These are phyloP conservation scores for Calonectria honghensis DNA, from an alignment of 2,329 filamentous ascomycete species.

Conservation along the genomic window DNA sequence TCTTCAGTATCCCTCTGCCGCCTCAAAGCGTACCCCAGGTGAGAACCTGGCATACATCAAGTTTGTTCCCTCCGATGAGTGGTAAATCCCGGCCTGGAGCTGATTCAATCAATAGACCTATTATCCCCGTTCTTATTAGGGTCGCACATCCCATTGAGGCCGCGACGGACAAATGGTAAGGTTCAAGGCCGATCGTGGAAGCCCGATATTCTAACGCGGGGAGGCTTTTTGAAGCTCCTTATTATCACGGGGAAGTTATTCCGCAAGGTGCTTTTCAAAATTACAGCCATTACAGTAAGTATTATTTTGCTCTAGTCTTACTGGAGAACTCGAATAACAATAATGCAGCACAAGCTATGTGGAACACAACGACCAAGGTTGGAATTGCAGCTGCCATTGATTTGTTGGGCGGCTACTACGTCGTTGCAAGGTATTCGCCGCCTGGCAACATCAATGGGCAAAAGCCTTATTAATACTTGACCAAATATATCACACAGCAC, in stretches of 20 bases:
- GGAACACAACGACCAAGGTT: background rate
- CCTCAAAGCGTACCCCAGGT: background rate
- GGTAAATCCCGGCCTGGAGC: background rate
- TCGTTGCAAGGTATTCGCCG: background rate
- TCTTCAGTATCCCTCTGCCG: background rate
- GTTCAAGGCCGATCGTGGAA: background rate
- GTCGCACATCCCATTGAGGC: background rate
- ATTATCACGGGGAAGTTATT: background rate
- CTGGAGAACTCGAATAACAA: background rate
- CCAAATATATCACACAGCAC: background rate
- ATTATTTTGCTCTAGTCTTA: no score
- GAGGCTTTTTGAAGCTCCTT: background rate
- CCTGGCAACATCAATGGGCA: background rate
- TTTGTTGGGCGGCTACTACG: background rate
- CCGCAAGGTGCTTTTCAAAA: background rate
- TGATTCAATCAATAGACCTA: background rate
- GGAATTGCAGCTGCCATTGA: background rate
- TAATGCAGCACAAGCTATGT: background rate
- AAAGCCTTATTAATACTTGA: background rate
- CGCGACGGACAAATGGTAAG: background rate
- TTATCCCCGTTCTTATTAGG: background rate
- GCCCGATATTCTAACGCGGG: background rate
- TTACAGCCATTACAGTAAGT: background rate
- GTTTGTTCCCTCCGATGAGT: background rate
- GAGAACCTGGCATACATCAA: background rate